A percentile compares a stretch with the other conserved stretches of the same genome.
Evolutionary conservation across 2,329 filamentous ascomycete genomes (phyloP).

Genomic region (Bimuria novae-zelandiae): DNA sequence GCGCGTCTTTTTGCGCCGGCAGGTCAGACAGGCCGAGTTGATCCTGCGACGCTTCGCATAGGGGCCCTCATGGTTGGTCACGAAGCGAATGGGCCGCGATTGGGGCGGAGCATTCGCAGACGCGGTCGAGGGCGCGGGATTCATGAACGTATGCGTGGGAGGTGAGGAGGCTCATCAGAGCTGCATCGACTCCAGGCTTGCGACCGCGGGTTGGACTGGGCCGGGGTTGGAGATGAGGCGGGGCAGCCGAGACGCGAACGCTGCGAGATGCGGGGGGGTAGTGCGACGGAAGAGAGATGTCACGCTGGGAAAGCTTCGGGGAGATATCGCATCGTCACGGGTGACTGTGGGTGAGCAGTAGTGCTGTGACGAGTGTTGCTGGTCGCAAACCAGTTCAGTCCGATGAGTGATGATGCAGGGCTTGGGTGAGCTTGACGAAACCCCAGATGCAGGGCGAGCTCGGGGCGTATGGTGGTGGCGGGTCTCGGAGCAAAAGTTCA

Average conservation of each 20-base stretch:
- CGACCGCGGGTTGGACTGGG: not conserved
- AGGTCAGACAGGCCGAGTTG: conserved; percentile 53
- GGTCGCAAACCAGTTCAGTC: not conserved
- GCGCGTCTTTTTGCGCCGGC: conserved; percentile 55
- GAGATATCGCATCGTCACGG: conserved; percentile 28
- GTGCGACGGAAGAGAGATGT: not conserved
- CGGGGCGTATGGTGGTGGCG: conserved; percentile 1
- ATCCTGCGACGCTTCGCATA: conserved; percentile 49
- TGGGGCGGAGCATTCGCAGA: conserved; percentile 36
- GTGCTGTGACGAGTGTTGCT: too few species aligned
- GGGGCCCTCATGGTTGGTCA: conserved; percentile 48
- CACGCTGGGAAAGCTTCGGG: conserved; percentile 17
- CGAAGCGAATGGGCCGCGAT: conserved; percentile 48
- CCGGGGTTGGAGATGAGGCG: too few species aligned
- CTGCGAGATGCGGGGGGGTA: conserved; percentile 3
- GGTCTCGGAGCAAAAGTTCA: conserved; percentile 4
- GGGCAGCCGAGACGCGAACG: conserved; percentile 10
- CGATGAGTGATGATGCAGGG: not conserved
- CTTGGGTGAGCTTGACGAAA: not conserved
- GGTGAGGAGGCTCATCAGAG: not conserved
- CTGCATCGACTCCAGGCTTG: conserved; percentile 9
- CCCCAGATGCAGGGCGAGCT: conserved; percentile 8
- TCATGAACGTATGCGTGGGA: conserved; percentile 36
- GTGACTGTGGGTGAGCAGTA: not conserved
- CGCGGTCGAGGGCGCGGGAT: conserved; percentile 34